Base-by-base conservation (phyloP, 805 yeast species). In the Zygosaccharomyces kombuchaensis region DNA sequence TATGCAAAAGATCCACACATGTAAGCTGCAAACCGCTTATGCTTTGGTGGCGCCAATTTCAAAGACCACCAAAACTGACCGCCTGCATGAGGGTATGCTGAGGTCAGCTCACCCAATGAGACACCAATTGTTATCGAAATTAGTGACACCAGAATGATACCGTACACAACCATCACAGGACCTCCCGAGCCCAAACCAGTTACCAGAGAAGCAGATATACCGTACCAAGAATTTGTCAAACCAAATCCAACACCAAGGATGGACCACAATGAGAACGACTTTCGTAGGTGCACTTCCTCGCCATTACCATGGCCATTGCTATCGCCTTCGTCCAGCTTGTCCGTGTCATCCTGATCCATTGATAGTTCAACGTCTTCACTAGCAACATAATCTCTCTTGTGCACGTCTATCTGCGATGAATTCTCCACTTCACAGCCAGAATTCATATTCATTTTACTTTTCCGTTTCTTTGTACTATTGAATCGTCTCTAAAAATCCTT, bases 1-100 rank as follows among this genome's bases (percentile, higher is more conserved):
- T 80, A 78, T 2, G 84, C 84, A 50, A 80, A 73, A 6, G 82
- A 76, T 10, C 85, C 87, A 56, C 84, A 78, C 60, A 77, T 47
- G 54, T 78, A 81, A 2, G 85, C 79, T 34, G 72, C 69, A 46
- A 78, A 75, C 17, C 71, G 55, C 51, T 56, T 62, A 43, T 63
- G 53, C 43, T 59, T 59, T 43, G 70, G 71, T 8, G 81, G 82
- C 6, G 83, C 82, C 47, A 79, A 59, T 39, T 75, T 70, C 60
- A 72, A 68, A 2, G 83, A 74, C 84, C 84, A 79, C 56, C 72
- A 77, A 56, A 76, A 78, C 55, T 78, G 84, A 16, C 83, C 84
- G 40, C 82, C 84, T n/a, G 83, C 81, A 50, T 75, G 75, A 3
- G 83, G 83, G 60, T 72, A 74, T 2, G 82, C 80, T 35, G 78